These are phyloP conservation scores for Spathaspora hagerdaliae DNA, from an alignment of 805 yeast species.

Conservation along the genomic window DNA sequence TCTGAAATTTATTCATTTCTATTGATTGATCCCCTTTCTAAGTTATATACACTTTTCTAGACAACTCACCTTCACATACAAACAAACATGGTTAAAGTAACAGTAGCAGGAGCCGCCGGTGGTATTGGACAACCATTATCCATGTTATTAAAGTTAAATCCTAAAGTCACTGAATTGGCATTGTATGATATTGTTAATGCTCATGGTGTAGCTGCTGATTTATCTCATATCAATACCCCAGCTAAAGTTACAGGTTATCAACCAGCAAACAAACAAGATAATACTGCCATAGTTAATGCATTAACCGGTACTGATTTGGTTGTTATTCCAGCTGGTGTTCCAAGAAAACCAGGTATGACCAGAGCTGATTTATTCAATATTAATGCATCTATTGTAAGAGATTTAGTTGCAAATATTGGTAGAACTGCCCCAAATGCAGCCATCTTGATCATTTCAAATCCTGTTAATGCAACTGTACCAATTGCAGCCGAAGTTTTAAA, in stretches of 20 bases:
- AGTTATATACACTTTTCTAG: too few relatives aligned
- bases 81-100: slow-evolving; percentile 36
- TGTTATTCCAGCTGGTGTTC: slow-evolving; percentile 45
- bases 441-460: slow-evolving; percentile 43
- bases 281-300: slow-evolving; percentile 31
- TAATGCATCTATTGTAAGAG: slow-evolving; percentile 42
- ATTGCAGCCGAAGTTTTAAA: slow-evolving; percentile 48
- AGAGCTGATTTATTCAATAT: slow-evolving; percentile 45
- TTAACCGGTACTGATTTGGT: slow-evolving; percentile 37
- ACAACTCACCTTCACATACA: neutral
- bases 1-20: too few relatives aligned
- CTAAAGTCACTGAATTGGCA: slow-evolving; percentile 34
- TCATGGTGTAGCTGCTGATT: slow-evolving; percentile 44
- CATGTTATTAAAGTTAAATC: slow-evolving; percentile 37
- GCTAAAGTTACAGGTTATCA: slow-evolving; percentile 39
- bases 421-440: slow-evolving; percentile 38
- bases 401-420: slow-evolving; percentile 38
- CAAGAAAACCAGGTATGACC: slow-evolving; percentile 48
- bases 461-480: slow-evolving; percentile 45
- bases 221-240: slow-evolving; percentile 38
- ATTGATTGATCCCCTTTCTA: too few relatives aligned
- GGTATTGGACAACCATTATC: slow-evolving; percentile 48
- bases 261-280: slow-evolving; percentile 36
- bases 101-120: slow-evolving; percentile 48
- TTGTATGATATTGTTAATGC: slow-evolving; percentile 43